These are phyloP conservation scores for Rhodocollybia butyracea DNA, from an alignment of 768 basidiomycete species.

Conservation along the genomic window DNA sequence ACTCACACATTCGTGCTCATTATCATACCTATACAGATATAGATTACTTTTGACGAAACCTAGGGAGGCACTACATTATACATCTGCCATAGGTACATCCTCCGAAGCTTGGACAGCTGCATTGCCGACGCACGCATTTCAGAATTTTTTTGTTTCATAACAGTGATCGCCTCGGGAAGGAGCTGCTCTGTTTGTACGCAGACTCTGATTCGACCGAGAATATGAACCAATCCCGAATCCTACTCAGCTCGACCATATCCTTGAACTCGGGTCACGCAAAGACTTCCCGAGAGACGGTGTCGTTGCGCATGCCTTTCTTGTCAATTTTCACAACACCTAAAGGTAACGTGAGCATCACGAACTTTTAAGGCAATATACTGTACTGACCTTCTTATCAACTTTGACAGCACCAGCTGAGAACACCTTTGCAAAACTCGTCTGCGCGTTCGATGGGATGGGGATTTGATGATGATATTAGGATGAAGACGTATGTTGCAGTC, in stretches of 20 bases:
- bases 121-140: background rate
- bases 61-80: too few relatives aligned
- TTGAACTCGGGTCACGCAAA: conserved; percentile 91
- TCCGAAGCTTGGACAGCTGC: background rate
- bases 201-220: conserved; percentile 93
- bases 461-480: conserved; percentile 76
- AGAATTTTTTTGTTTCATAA: conserved; percentile 8
- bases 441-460: conserved; percentile 77
- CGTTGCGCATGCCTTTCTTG: conserved; percentile 65
- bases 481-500: conserved; percentile 94
- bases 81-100: too few relatives aligned
- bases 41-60: too few relatives aligned
- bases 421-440: conserved; percentile 80
- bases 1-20: too few relatives aligned
- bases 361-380: too few relatives aligned
- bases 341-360: background rate
- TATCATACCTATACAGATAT: too few relatives aligned
- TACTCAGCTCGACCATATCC: conserved; percentile 74
- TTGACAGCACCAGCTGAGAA: conserved; percentile 84
- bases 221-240: conserved; percentile 90
- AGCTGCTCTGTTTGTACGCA: conserved; percentile 65
- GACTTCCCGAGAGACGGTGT: conserved; percentile 90
- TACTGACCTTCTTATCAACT: conserved; percentile 47
- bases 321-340: conserved; percentile 52
- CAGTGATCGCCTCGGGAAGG: conserved; percentile 7